Conservation (phyloP, 768 basidiomycete species). For the Ramaria sp. region DNA sequence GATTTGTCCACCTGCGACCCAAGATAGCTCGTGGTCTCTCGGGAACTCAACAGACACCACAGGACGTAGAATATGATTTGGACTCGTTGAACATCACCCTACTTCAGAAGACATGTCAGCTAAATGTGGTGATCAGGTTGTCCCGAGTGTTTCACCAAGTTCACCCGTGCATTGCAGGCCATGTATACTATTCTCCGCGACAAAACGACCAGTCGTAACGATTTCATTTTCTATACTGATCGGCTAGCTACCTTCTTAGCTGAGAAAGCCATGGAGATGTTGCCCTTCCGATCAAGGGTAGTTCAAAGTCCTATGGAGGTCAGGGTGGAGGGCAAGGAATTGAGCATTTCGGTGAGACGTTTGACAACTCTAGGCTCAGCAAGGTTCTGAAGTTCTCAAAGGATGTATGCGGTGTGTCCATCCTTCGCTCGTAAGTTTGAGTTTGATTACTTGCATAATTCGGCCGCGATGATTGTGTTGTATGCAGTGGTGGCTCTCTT, state of each 20-base stretch:
- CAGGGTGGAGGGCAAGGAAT: conserved; percentile 46
- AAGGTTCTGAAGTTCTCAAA: conserved; percentile 18
- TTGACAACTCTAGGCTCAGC: neutral
- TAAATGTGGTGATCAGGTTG: conserved; percentile 40
- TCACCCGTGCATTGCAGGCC: conserved; percentile 31
- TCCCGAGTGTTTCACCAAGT: neutral
- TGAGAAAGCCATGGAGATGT: conserved; percentile 71
- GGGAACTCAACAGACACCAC: conserved; percentile 19
- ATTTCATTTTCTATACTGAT: conserved; percentile 91
- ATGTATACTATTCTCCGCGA: conserved; percentile 84
- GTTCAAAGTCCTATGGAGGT: conserved; percentile 60
- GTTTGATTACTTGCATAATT: conserved; percentile 19
- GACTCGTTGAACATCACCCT: conserved; percentile 41
- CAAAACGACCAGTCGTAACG: conserved; percentile 55
- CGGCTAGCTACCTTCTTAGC: conserved; percentile 75
- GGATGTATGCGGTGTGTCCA: conserved; percentile 80
- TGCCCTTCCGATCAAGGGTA: conserved; percentile 57
- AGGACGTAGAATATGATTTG: conserved; percentile 34
- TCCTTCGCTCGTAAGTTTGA: conserved; percentile 68
- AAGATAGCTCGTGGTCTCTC: conserved; percentile 46
- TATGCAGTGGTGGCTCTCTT: conserved; percentile 70
- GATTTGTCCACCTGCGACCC: conserved; percentile 61
- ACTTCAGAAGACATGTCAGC: conserved; percentile 69
- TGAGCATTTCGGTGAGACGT: conserved; percentile 44
- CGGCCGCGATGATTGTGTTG: neutral